Percentiles rank a stretch among this genome's conserved stretches.
phyloP scores from a whole-genome alignment of 768 basidiomycete species.

The Kwoniella dendrophila region DNA sequence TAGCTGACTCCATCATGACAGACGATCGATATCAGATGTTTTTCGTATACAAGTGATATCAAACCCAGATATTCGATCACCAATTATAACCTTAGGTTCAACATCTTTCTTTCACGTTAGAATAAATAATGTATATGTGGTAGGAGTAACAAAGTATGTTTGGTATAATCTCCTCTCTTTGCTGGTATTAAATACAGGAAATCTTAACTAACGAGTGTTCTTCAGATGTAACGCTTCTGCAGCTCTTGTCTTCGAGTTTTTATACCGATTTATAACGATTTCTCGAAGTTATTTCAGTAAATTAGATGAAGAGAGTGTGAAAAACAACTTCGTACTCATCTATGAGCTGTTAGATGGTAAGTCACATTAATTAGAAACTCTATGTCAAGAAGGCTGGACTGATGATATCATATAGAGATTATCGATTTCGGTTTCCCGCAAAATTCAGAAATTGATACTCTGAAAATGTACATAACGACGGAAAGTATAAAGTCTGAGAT shows the following conservation, averaged over 20 bases:
- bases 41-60: slow-evolving; percentile 99
- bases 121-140: slow-evolving; percentile 91
- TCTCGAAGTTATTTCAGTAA: slow-evolving; percentile 96
- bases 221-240: slow-evolving; percentile 92
- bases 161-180: background rate
- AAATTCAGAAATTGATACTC: slow-evolving; percentile 95
- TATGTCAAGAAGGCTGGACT: background rate
- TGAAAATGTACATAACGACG: slow-evolving; percentile 97
- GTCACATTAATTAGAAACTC: slow-evolving; percentile 32
- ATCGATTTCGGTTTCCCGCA: slow-evolving; percentile 99
- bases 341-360: slow-evolving; percentile 96
- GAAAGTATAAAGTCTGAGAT: slow-evolving; percentile 89
- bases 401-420: slow-evolving; percentile 66
- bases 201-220: background rate
- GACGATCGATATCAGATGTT: slow-evolving; percentile 94
- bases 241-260: slow-evolving; percentile 95
- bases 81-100: slow-evolving; percentile 94
- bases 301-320: slow-evolving; percentile 94
- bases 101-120: slow-evolving; percentile 99
- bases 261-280: slow-evolving; percentile 93
- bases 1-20: slow-evolving; percentile 50
- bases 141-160: slow-evolving; percentile 88
- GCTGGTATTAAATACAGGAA: background rate
- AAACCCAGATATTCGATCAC: slow-evolving; percentile 93
- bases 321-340: slow-evolving; percentile 98